Percentiles rank a stretch among this genome's conserved stretches.
These are phyloP conservation scores for Trapa incisa DNA, from an alignment of 345 rosid genomes.

Conservation along the genomic window DNA sequence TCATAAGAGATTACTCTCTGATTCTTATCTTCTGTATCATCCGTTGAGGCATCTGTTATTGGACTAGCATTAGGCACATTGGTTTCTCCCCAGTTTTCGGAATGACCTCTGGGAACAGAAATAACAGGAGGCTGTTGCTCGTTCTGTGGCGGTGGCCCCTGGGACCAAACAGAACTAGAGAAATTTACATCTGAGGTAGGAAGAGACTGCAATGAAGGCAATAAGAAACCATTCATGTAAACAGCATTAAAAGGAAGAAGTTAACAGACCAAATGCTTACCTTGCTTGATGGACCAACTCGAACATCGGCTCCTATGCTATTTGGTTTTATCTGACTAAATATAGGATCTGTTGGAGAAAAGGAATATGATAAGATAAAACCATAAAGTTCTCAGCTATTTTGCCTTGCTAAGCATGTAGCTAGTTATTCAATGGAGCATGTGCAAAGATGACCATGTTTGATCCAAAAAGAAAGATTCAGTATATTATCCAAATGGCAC, in stretches of 20 bases:
- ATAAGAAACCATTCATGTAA: conserved; percentile 5
- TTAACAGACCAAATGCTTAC: conserved; percentile 15
- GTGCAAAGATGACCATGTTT: background rate
- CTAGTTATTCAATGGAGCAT: background rate
- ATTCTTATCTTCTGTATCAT: conserved; percentile 76
- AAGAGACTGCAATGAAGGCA: conserved; percentile 20
- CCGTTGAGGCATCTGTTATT: conserved; percentile 74
- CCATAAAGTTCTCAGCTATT: background rate
- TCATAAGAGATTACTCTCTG: conserved; percentile 42
- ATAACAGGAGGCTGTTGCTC: conserved; percentile 23
- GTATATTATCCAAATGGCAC: background rate
- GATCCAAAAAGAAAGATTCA: background rate
- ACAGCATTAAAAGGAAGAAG: background rate
- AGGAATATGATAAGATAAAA: background rate
- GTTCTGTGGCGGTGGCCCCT: too few relatives aligned
- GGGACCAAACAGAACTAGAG: too few relatives aligned
- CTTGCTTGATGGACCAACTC: conserved; percentile 36
- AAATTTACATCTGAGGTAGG: background rate
- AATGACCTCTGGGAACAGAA: conserved; percentile 33
- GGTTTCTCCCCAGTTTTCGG: conserved; percentile 52
- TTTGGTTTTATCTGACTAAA: conserved; percentile 45
- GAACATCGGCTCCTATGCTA: conserved; percentile 26
- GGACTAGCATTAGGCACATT: conserved; percentile 77
- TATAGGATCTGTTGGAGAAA: conserved; percentile 27
- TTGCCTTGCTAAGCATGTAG: background rate